These are phyloP conservation scores for Tagetes patula DNA, from an alignment of 129 eudicot genomes.

Conservation along the genomic window DNA sequence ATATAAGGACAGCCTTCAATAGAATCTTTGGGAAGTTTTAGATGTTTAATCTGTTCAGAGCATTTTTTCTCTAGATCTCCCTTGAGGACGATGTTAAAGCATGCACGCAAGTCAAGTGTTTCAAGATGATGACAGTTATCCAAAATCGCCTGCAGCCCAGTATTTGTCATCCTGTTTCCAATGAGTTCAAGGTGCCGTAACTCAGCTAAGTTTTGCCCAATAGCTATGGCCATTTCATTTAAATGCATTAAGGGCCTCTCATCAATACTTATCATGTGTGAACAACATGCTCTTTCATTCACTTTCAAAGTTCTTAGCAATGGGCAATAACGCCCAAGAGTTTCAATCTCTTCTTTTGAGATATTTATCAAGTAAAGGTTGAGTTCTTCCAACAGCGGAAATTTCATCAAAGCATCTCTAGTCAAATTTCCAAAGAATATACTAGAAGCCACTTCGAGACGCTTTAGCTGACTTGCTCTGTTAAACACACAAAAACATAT, in stretches of 20 bases:
- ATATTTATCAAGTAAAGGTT: background rate
- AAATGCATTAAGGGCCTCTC: background rate
- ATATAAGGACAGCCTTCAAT: background rate
- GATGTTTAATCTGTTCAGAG: background rate
- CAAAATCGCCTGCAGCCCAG: background rate
- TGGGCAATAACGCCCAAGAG: background rate
- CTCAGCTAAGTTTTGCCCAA: too few species aligned
- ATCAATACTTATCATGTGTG: background rate
- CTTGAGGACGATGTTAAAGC: too few species aligned
- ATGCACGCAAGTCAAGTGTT: too few species aligned
- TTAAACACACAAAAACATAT: background rate
- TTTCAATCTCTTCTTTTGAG: conserved; percentile 7
- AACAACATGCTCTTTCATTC: background rate
- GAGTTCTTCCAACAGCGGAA: background rate
- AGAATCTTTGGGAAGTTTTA: background rate
- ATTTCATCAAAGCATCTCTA: background rate
- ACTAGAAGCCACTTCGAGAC: background rate
- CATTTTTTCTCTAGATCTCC: too few species aligned
- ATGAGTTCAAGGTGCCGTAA: background rate
- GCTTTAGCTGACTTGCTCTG: background rate
- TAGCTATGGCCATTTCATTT: background rate
- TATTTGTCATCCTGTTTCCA: background rate
- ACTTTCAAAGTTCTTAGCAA: background rate
- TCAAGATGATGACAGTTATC: background rate
- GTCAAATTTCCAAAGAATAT: background rate